Base-by-base conservation (phyloP, 495 filamentous ascomycete genomes). In the Daldinia concentrica region DNA sequence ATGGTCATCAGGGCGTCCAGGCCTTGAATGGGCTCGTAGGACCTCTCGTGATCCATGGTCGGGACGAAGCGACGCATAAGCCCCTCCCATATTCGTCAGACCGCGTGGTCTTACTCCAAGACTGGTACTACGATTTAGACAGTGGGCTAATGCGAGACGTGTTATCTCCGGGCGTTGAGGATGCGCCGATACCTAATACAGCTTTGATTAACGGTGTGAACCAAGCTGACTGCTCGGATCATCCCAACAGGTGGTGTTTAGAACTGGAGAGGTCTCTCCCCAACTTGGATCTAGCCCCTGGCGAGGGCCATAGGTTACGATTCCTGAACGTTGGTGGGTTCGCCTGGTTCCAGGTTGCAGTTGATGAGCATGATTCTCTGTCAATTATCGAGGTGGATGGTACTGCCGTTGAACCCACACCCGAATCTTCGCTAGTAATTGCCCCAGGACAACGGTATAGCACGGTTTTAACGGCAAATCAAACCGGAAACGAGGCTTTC, bases 361-460 rank as follows among this genome's bases (percentile, higher is more conserved):
- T 86, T 50, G 85, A 88, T 65, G 76, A 80, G 22, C 85, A 87
- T 52, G 64, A 70, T 48, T 58, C 73, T 48, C 73, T 82, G 58
- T 73, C 76, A 5, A 84, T 94, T 24, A 87, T 92, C 12, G 92
- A 93, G 77, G 87, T 91, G 1, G 92, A 95, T 72, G 92, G 92
- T 15, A 84, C 89, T n/a, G 87, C 87, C 62, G 84, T 89, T 6
- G 81, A 90, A 41, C 89, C 90, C 0, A 68, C 79, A 37, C 67
- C 74, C 17, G 82, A 82, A 6, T 84, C 86, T 24, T 81, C 85
- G 14, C 62, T 93, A 54, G 66, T 81, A 67, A 77, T 84, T 48
- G 85, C 88, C 14, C 82, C 89, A 34, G 91, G 91, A 15, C 92
- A 94, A 75, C 86, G 92, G 6, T 91, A 90, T 74, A 89, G 89